Evolutionary conservation across 129 eudicot genomes (phyloP).

Genomic region (Artemisia argyi): DNA sequence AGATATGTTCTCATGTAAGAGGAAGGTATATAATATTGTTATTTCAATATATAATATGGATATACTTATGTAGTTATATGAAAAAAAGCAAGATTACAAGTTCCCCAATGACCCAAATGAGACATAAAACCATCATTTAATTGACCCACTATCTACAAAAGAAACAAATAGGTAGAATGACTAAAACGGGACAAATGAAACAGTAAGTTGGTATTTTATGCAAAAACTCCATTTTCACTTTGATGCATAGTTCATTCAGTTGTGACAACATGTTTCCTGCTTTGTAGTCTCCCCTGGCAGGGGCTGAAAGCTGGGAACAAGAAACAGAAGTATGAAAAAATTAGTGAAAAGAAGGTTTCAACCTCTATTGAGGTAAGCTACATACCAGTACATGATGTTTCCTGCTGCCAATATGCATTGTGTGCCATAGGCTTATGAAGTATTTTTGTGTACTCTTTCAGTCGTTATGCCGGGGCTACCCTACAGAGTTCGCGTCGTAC

Average conservation of each 20-base stretch:
- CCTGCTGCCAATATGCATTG: background rate
- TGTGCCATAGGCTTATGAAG: conserved; percentile 8
- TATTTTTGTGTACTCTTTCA: conserved; percentile 26
- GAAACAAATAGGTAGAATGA: too few species aligned
- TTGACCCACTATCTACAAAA: too few species aligned
- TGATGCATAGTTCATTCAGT: conserved; percentile 16
- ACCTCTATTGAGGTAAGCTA: conserved; percentile 89
- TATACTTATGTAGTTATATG: too few species aligned
- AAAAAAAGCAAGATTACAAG: too few species aligned
- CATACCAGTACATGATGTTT: background rate
- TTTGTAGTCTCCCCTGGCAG: conserved; percentile 93
- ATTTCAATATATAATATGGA: too few species aligned
- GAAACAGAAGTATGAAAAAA: conserved; percentile 93
- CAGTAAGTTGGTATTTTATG: background rate
- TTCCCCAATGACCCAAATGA: too few species aligned
- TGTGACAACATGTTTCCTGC: conserved; percentile 18
- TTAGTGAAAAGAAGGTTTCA: conserved; percentile 88
- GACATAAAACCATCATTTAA: too few species aligned
- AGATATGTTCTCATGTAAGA: too few species aligned
- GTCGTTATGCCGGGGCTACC: conserved; percentile 96
- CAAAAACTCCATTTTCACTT: background rate
- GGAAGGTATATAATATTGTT: too few species aligned
- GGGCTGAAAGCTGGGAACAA: conserved; percentile 97
- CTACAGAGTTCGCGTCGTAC: conserved; percentile 94
- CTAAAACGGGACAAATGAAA: background rate